These are phyloP conservation scores for Canavalia gladiata DNA, from an alignment of 306 rosid genomes.

Conservation along the genomic window DNA sequence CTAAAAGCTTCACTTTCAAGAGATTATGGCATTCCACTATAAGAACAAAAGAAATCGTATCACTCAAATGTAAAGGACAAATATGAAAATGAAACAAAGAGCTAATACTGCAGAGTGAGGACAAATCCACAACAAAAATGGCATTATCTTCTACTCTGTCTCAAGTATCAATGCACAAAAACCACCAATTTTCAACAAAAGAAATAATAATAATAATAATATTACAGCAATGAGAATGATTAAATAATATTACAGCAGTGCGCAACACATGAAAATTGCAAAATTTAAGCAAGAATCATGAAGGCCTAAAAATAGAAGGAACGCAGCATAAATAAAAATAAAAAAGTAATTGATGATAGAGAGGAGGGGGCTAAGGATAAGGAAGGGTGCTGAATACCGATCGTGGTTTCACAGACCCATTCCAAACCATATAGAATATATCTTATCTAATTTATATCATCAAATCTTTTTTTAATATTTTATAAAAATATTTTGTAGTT, in stretches of 20 bases:
- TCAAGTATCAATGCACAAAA: conserved; percentile 45
- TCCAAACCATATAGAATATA: conserved; percentile 68
- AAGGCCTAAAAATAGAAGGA: conserved; percentile 57
- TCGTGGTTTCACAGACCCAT: conserved; percentile 81
- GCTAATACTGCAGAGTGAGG: conserved; percentile 2
- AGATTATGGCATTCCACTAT: background rate
- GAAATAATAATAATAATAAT: conserved; percentile 45
- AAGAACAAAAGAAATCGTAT: conserved; percentile 39
- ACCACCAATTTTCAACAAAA: conserved; percentile 45
- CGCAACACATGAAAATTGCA: conserved; percentile 59
- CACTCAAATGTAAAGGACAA: conserved; percentile 37
- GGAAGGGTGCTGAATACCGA: conserved; percentile 51
- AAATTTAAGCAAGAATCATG: conserved; percentile 49
- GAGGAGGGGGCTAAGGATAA: conserved; percentile 3
- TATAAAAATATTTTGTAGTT: too few species aligned
- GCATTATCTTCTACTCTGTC: conserved; percentile 8
- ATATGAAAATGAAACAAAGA: conserved; percentile 23
- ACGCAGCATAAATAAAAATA: conserved; percentile 53
- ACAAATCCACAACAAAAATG: conserved; percentile 15
- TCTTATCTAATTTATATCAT: too few species aligned
- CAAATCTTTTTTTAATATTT: too few species aligned
- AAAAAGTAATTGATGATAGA: conserved; percentile 59
- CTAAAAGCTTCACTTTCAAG: background rate
- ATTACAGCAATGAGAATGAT: conserved; percentile 56
- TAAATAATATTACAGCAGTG: conserved; percentile 57